A percentile compares a stretch with the other conserved stretches of the same genome.
phyloP scores from a whole-genome alignment of 2,329 filamentous ascomycete species.

The Trichoderma gracile region DNA sequence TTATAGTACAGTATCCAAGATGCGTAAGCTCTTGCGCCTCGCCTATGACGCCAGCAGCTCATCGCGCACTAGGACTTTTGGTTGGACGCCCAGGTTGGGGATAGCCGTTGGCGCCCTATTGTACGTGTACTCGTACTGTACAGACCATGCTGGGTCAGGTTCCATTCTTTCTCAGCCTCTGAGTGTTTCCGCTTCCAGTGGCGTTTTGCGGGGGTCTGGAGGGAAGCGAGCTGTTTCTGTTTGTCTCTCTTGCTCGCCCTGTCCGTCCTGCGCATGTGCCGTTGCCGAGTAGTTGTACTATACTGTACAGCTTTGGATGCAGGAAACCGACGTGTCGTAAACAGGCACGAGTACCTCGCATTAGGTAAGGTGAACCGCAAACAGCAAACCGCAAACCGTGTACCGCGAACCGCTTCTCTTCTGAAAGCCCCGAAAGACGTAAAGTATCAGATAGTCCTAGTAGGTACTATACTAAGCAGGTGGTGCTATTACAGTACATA shows the following conservation, averaged over 20 bases:
- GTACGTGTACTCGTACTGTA: no score
- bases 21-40: no score
- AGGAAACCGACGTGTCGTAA: background rate
- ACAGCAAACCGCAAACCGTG: background rate
- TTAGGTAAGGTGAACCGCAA: background rate
- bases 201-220: background rate
- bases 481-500: background rate
- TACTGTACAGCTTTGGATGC: background rate
- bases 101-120: background rate
- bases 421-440: background rate
- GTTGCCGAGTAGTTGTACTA: background rate
- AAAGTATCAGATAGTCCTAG: background rate
- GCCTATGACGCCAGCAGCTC: no score
- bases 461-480: background rate
- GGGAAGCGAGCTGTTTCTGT: background rate
- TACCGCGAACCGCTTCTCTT: background rate
- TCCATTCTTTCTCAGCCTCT: background rate
- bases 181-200: conserved; percentile 6
- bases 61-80: background rate
- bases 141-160: no score
- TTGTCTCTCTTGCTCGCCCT: background rate
- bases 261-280: background rate
- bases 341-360: no score
- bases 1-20: no score
- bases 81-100: background rate